A percentile compares a stretch with the other conserved stretches of the same genome.
phyloP scores from a whole-genome alignment of 2,329 filamentous ascomycete genomes.

The Gremmenia infestans region DNA sequence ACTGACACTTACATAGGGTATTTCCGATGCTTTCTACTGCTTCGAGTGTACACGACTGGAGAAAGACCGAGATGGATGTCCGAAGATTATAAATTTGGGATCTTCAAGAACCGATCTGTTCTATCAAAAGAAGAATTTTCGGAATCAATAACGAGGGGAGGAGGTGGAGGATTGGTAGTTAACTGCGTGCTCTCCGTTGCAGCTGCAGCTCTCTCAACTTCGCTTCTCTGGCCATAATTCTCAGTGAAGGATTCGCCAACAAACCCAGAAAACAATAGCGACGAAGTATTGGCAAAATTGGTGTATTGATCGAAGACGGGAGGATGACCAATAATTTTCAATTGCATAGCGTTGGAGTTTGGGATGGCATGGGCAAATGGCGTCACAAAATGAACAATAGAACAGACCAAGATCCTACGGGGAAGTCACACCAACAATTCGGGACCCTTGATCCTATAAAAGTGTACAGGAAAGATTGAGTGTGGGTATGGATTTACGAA shows the following conservation, averaged over 20 bases:
- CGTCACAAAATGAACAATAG: not conserved
- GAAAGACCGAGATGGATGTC: slow-evolving; percentile 95
- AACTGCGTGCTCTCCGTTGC: not conserved
- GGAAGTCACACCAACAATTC: too few relatives aligned
- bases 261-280: not conserved
- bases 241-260: not conserved
- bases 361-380: not conserved
- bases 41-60: slow-evolving; percentile 97
- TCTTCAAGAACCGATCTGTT: slow-evolving; percentile 88
- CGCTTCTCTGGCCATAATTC: too few relatives aligned
- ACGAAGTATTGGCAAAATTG: not conserved
- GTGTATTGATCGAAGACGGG: not conserved
- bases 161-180: not conserved
- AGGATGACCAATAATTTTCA: not conserved
- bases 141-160: slow-evolving; percentile 44
- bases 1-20: slow-evolving; percentile 50
- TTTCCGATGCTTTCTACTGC: slow-evolving; percentile 98
- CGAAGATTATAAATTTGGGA: slow-evolving; percentile 98
- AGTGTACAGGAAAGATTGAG: too few relatives aligned
- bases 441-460: too few relatives aligned
- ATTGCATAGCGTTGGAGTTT: slow-evolving; percentile 16
- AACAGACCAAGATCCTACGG: not conserved
- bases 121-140: slow-evolving; percentile 59
- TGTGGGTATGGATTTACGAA: not conserved
- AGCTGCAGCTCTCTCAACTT: too few relatives aligned